Conservation (phyloP, 768 basidiomycete species). For the Russula dissimulans region DNA sequence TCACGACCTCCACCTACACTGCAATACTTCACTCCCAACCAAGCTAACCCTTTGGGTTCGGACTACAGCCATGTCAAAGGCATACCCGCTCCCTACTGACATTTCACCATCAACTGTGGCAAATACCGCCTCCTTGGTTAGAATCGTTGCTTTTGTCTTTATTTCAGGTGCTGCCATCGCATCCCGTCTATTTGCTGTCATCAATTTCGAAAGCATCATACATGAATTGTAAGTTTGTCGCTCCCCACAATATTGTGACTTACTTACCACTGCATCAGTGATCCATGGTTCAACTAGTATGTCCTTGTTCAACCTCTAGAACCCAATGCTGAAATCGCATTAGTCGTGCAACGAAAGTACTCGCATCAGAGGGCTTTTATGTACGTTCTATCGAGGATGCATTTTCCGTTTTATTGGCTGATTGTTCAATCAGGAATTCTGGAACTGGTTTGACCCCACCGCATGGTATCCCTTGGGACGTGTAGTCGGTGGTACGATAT, state of each 20-base stretch:
- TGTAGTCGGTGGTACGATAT: slow-evolving; percentile 96
- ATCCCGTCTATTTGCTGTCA: slow-evolving; percentile 92
- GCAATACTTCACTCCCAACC: too few species aligned
- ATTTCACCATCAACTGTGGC: slow-evolving; percentile 63
- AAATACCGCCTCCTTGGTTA: slow-evolving; percentile 85
- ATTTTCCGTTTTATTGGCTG: background rate
- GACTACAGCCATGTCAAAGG: slow-evolving; percentile 43
- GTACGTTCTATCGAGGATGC: slow-evolving; percentile 37
- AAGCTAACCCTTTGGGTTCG: too few species aligned
- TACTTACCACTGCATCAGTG: slow-evolving; percentile 37
- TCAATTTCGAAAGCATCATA: slow-evolving; percentile 98
- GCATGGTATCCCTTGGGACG: slow-evolving; percentile 99
- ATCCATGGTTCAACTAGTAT: slow-evolving; percentile 99
- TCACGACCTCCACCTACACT: too few species aligned
- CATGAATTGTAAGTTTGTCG: slow-evolving; percentile 82
- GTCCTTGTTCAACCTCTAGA: slow-evolving; percentile 26
- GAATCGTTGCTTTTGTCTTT: slow-evolving; percentile 80
- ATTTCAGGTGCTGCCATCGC: slow-evolving; percentile 94
- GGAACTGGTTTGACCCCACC: slow-evolving; percentile 99
- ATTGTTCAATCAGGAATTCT: slow-evolving; percentile 65
- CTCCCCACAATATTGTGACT: background rate
- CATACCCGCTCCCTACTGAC: slow-evolving; percentile 63
- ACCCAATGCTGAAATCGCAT: background rate
- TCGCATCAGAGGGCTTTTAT: slow-evolving; percentile 92
- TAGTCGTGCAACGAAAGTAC: slow-evolving; percentile 87